A percentile compares a stretch with the other conserved stretches of the same genome.
These are phyloP conservation scores for Triticum turgidum DNA, from an alignment of 176 grass and related monocot species.

Conservation along the genomic window DNA sequence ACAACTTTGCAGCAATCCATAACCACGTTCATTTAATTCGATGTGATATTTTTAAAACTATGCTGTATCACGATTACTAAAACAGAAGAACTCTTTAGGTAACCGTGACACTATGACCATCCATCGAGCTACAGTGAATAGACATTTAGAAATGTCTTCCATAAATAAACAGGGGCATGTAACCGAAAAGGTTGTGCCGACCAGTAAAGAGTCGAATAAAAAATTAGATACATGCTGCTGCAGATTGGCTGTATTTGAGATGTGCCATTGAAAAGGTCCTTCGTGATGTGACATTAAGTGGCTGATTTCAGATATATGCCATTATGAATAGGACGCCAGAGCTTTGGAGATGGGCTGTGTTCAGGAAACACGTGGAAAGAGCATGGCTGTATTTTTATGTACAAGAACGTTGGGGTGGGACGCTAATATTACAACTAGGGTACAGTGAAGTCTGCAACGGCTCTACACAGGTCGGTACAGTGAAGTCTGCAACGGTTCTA, in stretches of 20 bases:
- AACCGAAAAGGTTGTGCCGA: not conserved
- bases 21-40: not conserved
- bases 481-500: not conserved
- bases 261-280: not conserved
- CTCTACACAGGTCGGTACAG: not conserved
- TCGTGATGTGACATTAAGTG: not conserved
- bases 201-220: not conserved
- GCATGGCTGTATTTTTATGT: not conserved
- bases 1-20: not conserved
- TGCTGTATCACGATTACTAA: not conserved
- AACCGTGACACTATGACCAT: not conserved
- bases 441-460: not conserved
- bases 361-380: not conserved
- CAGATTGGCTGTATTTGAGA: not conserved
- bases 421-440: too few relatives aligned
- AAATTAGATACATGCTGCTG: not conserved
- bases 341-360: not conserved
- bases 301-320: not conserved
- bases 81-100: not conserved
- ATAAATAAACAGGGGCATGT: slow-evolving; percentile 13
- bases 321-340: not conserved
- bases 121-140: not conserved
- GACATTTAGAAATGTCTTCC: not conserved
- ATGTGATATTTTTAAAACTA: not conserved
- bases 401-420: too few relatives aligned